Percentiles rank a stretch among this genome's conserved stretches.
Evolutionary conservation across 352 stramenopile species (phyloP).

Genomic region (Thraustotheca clavata): DNA sequence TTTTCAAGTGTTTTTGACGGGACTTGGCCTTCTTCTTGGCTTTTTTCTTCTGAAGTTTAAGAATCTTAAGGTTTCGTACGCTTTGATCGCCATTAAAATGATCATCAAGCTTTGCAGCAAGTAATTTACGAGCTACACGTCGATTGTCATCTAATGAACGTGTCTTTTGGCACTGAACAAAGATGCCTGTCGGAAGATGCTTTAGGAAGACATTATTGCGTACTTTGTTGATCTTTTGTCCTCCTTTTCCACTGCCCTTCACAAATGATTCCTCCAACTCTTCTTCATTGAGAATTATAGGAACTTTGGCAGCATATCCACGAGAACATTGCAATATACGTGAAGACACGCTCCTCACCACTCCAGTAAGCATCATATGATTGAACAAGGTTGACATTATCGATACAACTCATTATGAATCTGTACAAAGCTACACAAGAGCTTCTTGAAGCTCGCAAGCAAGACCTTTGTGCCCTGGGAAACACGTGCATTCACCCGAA

Average conservation of each 20-base stretch:
- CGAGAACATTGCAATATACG: neutral
- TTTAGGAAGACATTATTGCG: conserved; percentile 84
- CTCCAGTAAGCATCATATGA: no score
- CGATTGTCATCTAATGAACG: conserved; percentile 72
- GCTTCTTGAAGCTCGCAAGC: conserved; percentile 64
- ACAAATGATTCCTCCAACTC: conserved; percentile 77
- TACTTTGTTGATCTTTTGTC: conserved; percentile 90
- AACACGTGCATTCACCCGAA: conserved; percentile 54
- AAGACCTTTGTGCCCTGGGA: conserved; percentile 59
- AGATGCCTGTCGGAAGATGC: conserved; percentile 65
- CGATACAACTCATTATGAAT: neutral
- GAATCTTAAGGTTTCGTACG: conserved; percentile 51
- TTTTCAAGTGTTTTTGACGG: conserved; percentile 43
- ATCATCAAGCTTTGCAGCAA: conserved; percentile 70
- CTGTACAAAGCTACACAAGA: conserved; percentile 28
- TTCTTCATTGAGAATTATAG: conserved; percentile 42
- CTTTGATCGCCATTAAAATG: conserved; percentile 55
- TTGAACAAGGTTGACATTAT: neutral
- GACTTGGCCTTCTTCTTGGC: conserved; percentile 41
- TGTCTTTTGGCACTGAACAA: conserved; percentile 72
- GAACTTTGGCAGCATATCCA: neutral
- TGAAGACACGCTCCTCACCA: neutral
- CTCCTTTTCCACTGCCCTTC: conserved; percentile 81
- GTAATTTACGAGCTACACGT: conserved; percentile 54
- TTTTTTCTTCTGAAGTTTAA: conserved; percentile 60